These are phyloP conservation scores for Dothistroma pini DNA, from an alignment of 2,329 filamentous ascomycete genomes.

Conservation along the genomic window DNA sequence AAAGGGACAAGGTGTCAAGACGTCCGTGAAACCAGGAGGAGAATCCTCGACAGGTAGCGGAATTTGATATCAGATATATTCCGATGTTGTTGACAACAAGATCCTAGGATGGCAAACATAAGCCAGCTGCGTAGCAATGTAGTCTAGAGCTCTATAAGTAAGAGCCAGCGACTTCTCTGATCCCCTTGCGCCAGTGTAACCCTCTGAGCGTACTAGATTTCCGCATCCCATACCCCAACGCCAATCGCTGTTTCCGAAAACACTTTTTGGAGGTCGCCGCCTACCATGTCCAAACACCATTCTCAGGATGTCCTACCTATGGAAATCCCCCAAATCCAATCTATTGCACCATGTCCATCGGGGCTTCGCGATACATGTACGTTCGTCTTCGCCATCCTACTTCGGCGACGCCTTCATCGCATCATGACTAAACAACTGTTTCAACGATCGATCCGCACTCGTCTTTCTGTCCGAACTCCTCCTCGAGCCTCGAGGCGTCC, in stretches of 20 bases:
- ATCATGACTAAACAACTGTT: conserved; percentile 35
- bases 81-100: no score
- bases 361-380: neutral
- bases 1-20: conserved; percentile 13
- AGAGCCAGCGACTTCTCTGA: neutral
- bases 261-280: conserved; percentile 3
- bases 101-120: no score
- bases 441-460: conserved; percentile 28
- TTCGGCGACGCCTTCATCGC: conserved; percentile 30
- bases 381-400: neutral
- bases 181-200: neutral
- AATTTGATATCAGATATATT: no score
- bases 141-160: no score
- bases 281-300: neutral
- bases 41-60: conserved; percentile 10
- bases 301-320: neutral
- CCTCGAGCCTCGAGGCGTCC: conserved; percentile 3
- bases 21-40: conserved; percentile 11
- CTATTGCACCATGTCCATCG: neutral
- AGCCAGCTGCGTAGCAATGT: no score
- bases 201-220: conserved; percentile 6
- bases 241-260: conserved; percentile 1
- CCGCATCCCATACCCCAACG: neutral
- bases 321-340: neutral
- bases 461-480: conserved; percentile 3